Conservation (phyloP, 305 asterid species). For the Ilex paraguariensis region DNA sequence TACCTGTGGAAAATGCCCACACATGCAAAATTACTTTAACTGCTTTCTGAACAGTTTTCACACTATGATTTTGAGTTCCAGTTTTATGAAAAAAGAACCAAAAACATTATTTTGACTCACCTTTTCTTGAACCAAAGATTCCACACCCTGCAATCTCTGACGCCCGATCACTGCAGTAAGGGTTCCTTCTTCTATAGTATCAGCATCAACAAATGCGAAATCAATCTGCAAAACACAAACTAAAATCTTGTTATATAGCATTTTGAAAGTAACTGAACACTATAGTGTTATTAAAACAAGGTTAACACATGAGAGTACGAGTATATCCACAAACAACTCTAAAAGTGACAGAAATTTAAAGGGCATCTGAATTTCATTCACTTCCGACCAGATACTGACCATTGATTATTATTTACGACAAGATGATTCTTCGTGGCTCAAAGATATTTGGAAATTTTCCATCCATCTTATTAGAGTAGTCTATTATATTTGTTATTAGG, state of each 20-base stretch:
- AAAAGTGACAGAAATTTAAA: background rate
- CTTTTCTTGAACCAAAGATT: conserved; percentile 63
- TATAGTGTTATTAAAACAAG: background rate
- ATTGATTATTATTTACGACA: too few relatives aligned
- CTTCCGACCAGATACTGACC: too few relatives aligned
- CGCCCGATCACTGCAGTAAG: conserved; percentile 61
- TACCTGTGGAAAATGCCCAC: background rate
- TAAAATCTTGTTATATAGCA: background rate
- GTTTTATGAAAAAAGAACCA: background rate
- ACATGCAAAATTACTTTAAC: too few relatives aligned
- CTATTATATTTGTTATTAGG: too few relatives aligned
- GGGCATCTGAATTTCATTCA: background rate
- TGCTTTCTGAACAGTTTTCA: background rate
- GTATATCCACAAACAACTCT: background rate
- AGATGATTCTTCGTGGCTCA: too few relatives aligned
- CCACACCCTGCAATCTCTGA: conserved; percentile 57
- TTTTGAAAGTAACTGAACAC: background rate
- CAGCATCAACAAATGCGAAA: conserved; percentile 65
- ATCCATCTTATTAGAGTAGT: too few relatives aligned
- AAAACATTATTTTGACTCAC: conserved; percentile 22
- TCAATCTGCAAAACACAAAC: conserved; percentile 43
- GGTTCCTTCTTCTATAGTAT: conserved; percentile 58
- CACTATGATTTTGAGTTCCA: background rate
- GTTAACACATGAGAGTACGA: background rate
- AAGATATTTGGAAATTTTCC: too few relatives aligned